Evolutionary conservation across 495 filamentous ascomycete genomes (phyloP).

Genomic region (Recurvomyces mirabilis): DNA sequence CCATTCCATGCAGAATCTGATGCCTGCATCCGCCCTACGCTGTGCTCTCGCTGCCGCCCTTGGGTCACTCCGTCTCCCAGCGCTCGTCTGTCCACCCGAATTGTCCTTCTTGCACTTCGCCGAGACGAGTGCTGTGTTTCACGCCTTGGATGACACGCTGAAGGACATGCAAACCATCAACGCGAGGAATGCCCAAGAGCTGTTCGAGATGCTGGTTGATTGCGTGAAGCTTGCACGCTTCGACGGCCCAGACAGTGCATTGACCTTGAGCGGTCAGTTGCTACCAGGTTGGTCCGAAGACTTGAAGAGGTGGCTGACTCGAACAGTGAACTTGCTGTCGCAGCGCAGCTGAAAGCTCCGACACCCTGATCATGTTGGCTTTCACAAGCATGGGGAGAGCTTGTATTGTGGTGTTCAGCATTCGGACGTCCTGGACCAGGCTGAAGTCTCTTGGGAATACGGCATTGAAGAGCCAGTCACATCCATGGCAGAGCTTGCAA

Average conservation of each 20-base stretch:
- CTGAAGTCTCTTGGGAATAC: not conserved
- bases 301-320: not conserved
- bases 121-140: not conserved
- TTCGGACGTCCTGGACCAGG: not conserved
- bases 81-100: not conserved
- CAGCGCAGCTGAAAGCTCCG: not conserved
- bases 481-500: not conserved
- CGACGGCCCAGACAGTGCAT: not conserved
- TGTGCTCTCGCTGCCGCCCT: not conserved
- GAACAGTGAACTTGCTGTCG: not conserved
- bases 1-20: not conserved
- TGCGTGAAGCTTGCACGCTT: not conserved
- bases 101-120: not conserved
- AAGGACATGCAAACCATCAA: not conserved
- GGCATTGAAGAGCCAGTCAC: not conserved
- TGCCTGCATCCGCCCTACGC: not conserved
- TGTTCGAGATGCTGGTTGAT: not conserved
- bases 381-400: not conserved
- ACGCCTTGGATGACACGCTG: not conserved
- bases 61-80: not conserved
- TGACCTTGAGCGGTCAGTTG: no score
- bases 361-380: not conserved
- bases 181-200: not conserved
- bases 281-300: not conserved
- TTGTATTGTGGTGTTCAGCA: not conserved